Conservation (phyloP, 495 filamentous ascomycete species). For the Pyronema omphalodes region DNA sequence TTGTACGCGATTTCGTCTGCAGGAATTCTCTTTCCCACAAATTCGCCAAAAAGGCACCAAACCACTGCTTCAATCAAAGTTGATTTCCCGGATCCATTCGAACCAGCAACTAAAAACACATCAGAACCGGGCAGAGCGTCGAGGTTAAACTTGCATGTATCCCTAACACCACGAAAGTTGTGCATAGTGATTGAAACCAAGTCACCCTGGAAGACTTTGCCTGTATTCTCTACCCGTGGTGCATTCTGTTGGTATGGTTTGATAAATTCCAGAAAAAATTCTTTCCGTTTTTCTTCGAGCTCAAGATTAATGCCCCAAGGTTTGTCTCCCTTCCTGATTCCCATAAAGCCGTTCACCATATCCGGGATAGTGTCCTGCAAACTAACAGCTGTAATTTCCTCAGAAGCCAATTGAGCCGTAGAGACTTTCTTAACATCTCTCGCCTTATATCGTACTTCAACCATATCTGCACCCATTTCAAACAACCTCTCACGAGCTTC, state of each 20-base stretch:
- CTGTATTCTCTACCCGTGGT: neutral
- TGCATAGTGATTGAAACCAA: neutral
- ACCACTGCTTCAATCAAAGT: neutral
- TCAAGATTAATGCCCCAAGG: neutral
- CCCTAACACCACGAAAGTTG: slow-evolving; percentile 2
- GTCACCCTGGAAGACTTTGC: slow-evolving; percentile 1
- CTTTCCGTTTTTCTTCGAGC: neutral
- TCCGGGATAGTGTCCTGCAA: neutral
- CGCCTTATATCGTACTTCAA: neutral
- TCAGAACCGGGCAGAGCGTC: neutral
- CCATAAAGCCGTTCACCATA: neutral
- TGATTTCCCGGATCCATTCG: slow-evolving; percentile 4
- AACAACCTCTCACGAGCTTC: neutral
- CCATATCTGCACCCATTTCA: neutral
- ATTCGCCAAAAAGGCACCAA: slow-evolving; percentile 3
- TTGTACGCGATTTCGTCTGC: slow-evolving; percentile 1
- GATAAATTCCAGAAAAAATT: neutral
- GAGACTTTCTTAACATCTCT: too few relatives aligned
- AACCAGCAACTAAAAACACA: slow-evolving; percentile 1
- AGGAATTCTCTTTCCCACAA: neutral
- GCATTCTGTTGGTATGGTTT: neutral
- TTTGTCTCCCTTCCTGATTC: neutral
- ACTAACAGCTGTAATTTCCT: neutral
- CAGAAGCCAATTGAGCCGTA: too few relatives aligned
- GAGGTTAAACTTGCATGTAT: neutral